Conservation (phyloP, 2,329 filamentous ascomycete species). For the Botrytis galanthina region DNA sequence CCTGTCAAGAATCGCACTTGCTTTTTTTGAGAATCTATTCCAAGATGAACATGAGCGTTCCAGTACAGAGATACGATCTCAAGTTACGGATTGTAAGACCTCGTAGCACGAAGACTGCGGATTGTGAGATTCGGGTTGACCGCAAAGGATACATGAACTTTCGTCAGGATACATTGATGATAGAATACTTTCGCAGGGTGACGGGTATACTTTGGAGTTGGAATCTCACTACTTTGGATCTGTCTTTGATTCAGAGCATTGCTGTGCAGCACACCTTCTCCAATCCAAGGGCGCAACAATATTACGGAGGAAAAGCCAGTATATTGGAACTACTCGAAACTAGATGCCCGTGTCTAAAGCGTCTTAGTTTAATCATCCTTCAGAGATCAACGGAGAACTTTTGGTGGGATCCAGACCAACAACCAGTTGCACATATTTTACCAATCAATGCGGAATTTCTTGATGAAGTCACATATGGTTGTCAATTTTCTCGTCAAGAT, state of each 20-base stretch:
- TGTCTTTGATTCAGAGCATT: background rate
- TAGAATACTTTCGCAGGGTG: background rate
- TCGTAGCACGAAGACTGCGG: background rate
- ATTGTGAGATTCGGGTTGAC: background rate
- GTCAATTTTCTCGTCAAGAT: background rate
- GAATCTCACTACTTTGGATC: background rate
- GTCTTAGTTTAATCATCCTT: background rate
- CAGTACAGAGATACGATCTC: background rate
- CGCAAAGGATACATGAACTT: background rate
- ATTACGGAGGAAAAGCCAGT: background rate
- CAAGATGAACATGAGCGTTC: background rate
- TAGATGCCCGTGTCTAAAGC: background rate
- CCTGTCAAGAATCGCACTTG: background rate
- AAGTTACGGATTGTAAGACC: background rate
- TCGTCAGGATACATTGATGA: background rate
- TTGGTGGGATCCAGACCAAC: background rate
- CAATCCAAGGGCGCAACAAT: accelerated
- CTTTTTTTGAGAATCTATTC: background rate
- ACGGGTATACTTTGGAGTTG: background rate
- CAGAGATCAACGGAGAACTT: background rate
- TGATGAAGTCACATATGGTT: background rate
- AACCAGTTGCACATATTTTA: background rate
- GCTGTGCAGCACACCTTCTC: background rate
- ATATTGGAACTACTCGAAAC: background rate
- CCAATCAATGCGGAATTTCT: background rate